Percentiles rank a stretch among this genome's conserved stretches.
These are phyloP conservation scores for Fusarium hostae DNA, from an alignment of 2,329 filamentous ascomycete genomes.

Conservation along the genomic window DNA sequence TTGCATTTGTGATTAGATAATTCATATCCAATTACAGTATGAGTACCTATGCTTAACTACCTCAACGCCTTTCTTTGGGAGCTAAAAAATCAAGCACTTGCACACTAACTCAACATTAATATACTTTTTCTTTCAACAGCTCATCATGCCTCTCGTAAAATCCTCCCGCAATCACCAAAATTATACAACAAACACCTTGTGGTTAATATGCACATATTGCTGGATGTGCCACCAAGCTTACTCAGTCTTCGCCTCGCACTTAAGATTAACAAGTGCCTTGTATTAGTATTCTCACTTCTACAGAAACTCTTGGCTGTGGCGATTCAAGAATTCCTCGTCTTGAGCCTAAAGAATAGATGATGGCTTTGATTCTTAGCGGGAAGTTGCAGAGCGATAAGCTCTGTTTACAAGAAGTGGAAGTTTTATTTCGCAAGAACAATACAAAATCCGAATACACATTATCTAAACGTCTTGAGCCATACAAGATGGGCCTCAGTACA, in stretches of 20 bases:
- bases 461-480: background rate
- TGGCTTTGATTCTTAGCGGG: slow-evolving; percentile 3
- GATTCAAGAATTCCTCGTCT: background rate
- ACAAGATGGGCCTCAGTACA: background rate
- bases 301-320: background rate
- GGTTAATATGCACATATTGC: background rate
- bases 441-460: background rate
- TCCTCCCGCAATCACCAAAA: slow-evolving; percentile 53
- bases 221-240: background rate
- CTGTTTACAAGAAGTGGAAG: too few relatives aligned
- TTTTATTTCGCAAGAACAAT: background rate
- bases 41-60: too few relatives aligned
- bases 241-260: background rate
- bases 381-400: background rate
- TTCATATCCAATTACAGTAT: too few relatives aligned
- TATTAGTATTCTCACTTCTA: background rate
- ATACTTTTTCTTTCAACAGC: background rate
- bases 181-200: background rate
- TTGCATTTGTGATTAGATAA: too few relatives aligned
- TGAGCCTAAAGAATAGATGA: slow-evolving; percentile 18
- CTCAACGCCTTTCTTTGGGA: too few relatives aligned
- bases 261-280: background rate
- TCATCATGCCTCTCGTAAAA: slow-evolving; percentile 59
- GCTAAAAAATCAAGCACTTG: too few relatives aligned
- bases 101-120: background rate